Base-by-base conservation (phyloP, 2,329 filamentous ascomycete genomes). In the Blastomyces emzantsi region DNA sequence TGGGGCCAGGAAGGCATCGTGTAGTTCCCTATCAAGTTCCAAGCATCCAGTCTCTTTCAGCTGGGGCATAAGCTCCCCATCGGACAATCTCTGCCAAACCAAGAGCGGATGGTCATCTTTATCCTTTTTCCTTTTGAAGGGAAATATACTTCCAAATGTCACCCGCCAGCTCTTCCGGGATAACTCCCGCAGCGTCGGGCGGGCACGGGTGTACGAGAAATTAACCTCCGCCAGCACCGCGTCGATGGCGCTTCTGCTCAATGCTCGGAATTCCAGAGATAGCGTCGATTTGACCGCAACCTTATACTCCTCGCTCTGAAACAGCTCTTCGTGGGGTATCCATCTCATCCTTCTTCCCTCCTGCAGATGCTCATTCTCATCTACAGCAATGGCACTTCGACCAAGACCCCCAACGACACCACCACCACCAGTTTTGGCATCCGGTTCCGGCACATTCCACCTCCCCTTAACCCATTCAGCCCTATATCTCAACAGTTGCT, bases 221-320 rank as follows among this genome's bases (percentile, higher is more conserved):
- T 81, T 81, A 39, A 74, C 74, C 65, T 81, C 79, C 2, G 79
- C 79, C 30, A 81, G 69, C 8, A 81, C 79, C 22, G 74, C 79
- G 36, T 80, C 77, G 15, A 81, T 69, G 0, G 76, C 74, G 68
- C 78, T 80, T 64, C 72, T 75, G 65, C 75, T 79, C 52, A 80
- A 65, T 1, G 69, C 69, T 62, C 71, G 74, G 67, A 80, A 81
- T 66, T 81, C 79, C 62, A 76, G 75, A 41, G 67, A 66, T 56
- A 81, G 68, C n/a, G 69, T 68, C 39, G 66, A 59, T 64, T 73
- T 77, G 52, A 78, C 77, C 7, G 76, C 74, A 62, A 68, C 65
- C 64, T 77, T 79, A 66, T 81, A 81, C 30, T 74, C 71, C 28
- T 73, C 71, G 33, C 73, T 75, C 61, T 79, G 75, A 66, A 81